phyloP scores from a whole-genome alignment of 2,329 filamentous ascomycete genomes.

The Pseudocercospora cruenta region DNA sequence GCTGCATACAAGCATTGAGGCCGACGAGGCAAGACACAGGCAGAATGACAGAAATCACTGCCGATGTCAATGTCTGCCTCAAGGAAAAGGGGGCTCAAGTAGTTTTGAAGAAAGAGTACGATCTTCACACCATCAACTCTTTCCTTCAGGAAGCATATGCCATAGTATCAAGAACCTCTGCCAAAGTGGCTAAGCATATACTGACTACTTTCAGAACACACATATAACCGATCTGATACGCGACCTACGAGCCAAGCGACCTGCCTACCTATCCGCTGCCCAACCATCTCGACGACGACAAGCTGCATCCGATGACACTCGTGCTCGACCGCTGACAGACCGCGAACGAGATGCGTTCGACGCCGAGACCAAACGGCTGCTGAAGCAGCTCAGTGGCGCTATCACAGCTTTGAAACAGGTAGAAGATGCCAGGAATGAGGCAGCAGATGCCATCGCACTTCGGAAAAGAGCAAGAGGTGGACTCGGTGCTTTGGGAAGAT shows the following conservation, averaged over 20 bases:
- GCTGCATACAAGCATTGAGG: not conserved
- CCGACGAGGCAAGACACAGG: not conserved
- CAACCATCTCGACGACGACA: slow-evolving; percentile 58
- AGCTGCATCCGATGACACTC: slow-evolving; percentile 35
- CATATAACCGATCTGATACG: slow-evolving; percentile 79
- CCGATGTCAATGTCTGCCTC: slow-evolving; percentile 70
- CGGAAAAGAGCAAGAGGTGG: slow-evolving; percentile 68
- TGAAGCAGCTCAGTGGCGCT: slow-evolving; percentile 80
- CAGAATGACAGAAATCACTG: slow-evolving; percentile 63
- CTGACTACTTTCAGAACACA: slow-evolving; percentile 65
- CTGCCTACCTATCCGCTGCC: slow-evolving; percentile 85
- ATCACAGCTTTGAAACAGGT: slow-evolving; percentile 80
- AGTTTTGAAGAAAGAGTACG: slow-evolving; percentile 49
- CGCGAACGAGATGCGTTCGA: slow-evolving; percentile 84
- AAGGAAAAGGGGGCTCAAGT: slow-evolving; percentile 58
- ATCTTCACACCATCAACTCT: slow-evolving; percentile 65
- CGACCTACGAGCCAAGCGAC: slow-evolving; percentile 81
- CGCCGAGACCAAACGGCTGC: slow-evolving; percentile 79
- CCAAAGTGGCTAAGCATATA: slow-evolving; percentile 19
- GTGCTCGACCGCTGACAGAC: slow-evolving; percentile 69
- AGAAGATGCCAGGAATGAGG: slow-evolving; percentile 78
- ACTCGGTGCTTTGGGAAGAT: slow-evolving; percentile 70
- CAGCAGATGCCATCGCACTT: slow-evolving; percentile 69
- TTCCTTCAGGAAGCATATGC: slow-evolving; percentile 93
- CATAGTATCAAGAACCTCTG: slow-evolving; percentile 65